Evolutionary conservation across 2,329 filamentous ascomycete genomes (phyloP), one percentile per base, ranked within the genome.

Genomic region (Knufia fluminis): DNA sequence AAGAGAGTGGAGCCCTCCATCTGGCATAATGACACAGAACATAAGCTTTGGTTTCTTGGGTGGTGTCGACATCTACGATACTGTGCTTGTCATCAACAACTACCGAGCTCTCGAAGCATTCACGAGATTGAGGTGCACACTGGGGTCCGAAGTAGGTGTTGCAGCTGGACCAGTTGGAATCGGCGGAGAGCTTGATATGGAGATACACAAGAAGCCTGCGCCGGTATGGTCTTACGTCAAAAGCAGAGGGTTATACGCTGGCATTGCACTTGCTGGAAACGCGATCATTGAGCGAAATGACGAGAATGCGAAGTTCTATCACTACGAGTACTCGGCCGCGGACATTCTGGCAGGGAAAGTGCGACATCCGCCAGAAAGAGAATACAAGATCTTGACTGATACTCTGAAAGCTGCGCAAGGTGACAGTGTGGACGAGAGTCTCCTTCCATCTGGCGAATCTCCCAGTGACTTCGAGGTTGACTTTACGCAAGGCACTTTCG

Each of bases 11-110:
- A 92, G 87, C 55, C 86, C 89, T 7, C 91, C 91, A 0, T 94
- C 87, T 0, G 90, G 86, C 42, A 89, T 97, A 57, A 78, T 95
- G 71, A 76, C 95, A 41, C 91, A 97, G 63, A 95, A 91, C 0
- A 80, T 87, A 1, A 88, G 85, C 1, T 75, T 96, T 28, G 91
- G 89, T 31, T 96, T 97, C 62, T 78, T 95, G 47, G 83, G 90
- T 4, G 91, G 90, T 2, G 85, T 95, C 35, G 91, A 97, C 63
- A 89, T 96, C 26, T 97, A 96, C 71, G 91, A 97, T 65, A 95
- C 90, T 62, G 85, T 97, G 12, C 77, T 96, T 7, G 85, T 96
- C 31, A 90, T 96, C 63, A 96, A 94, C 69, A 89, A 85, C 39
- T 80, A 86, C 40, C 78, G 86, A 50, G 88, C 89, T 4, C 71